Evolutionary conservation across 331 rosid genomes (phyloP).

Genomic region (Malus hybrid): DNA sequence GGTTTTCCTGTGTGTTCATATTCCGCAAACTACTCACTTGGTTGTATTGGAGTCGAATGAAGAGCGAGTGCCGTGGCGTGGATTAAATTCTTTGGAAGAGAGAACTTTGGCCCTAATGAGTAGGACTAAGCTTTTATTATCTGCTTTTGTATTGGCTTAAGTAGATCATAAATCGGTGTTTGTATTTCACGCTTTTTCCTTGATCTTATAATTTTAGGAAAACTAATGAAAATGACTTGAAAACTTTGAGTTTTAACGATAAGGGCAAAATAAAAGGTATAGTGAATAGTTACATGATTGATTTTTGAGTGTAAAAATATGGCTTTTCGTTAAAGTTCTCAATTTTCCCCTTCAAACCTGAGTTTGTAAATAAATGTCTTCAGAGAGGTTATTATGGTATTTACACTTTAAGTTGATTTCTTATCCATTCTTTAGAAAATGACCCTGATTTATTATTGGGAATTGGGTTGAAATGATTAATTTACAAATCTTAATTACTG

Average conservation of each 20-base stretch:
- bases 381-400: neutral
- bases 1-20: constrained; percentile 12
- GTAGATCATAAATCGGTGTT: neutral
- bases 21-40: neutral
- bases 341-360: neutral
- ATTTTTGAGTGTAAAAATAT: too few species aligned
- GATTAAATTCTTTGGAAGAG: neutral
- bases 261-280: too few species aligned
- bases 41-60: neutral
- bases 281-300: too few species aligned
- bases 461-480: too few species aligned
- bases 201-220: neutral
- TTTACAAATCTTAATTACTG: too few species aligned
- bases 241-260: too few species aligned
- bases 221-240: too few species aligned
- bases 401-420: neutral
- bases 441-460: too few species aligned
- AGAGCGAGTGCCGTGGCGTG: neutral
- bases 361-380: constrained; percentile 3
- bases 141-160: constrained; percentile 1
- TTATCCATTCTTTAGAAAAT: neutral
- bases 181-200: neutral
- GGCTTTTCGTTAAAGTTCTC: too few species aligned
- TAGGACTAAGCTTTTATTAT: neutral
- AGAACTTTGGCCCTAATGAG: neutral